Conservation (phyloP, 176 grass and related monocot species). For the Paspalum notatum region DNA sequence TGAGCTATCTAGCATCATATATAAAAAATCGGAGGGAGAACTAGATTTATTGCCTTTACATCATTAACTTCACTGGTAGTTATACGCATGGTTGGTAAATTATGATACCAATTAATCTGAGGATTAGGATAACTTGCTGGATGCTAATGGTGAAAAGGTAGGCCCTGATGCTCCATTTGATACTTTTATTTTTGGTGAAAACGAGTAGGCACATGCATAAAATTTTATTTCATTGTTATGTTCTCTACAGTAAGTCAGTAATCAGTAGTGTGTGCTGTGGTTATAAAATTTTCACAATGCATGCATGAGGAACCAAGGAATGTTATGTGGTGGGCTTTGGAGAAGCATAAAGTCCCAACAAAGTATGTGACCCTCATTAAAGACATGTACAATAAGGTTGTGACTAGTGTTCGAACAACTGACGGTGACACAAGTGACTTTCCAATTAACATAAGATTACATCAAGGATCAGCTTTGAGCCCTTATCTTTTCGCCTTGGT, state of each 20-base stretch:
- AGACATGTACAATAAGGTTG: too few species aligned
- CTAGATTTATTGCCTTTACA: neutral
- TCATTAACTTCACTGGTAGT: slow-evolving; percentile 5
- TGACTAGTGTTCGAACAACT: too few species aligned
- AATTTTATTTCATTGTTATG: neutral
- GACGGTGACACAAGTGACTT: too few species aligned
- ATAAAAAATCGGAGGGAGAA: too few species aligned
- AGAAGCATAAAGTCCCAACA: too few species aligned
- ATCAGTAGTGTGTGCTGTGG: neutral
- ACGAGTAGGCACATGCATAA: neutral
- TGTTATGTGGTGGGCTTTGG: too few species aligned
- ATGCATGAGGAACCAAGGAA: neutral
- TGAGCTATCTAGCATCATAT: neutral
- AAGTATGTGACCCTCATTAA: too few species aligned
- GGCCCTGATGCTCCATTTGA: neutral
- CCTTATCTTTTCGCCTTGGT: too few species aligned
- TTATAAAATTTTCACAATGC: neutral
- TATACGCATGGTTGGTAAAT: slow-evolving; percentile 19
- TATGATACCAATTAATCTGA: neutral
- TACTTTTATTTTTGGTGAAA: neutral
- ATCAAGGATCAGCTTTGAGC: too few species aligned
- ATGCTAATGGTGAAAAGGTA: neutral
- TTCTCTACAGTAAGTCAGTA: neutral
- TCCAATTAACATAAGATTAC: too few species aligned
- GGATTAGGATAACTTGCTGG: neutral